These are phyloP conservation scores for Tothia fuscella DNA, from an alignment of 2,329 filamentous ascomycete genomes.

Conservation along the genomic window DNA sequence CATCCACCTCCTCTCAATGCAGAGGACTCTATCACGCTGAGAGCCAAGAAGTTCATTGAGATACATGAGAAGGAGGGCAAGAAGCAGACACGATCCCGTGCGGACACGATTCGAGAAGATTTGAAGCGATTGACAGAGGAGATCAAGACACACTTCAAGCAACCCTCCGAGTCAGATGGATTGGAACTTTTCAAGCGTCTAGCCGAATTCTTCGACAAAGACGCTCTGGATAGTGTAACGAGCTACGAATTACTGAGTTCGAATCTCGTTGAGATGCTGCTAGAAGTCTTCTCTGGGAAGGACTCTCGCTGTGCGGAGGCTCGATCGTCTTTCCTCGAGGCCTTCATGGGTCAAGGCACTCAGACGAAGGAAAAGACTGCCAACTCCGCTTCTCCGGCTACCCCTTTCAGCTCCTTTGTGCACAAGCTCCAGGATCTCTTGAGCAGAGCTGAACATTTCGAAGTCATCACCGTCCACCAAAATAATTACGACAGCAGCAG, in stretches of 20 bases:
- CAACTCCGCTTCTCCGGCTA: slow-evolving; percentile 57
- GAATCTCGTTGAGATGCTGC: slow-evolving; percentile 71
- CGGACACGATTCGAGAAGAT: slow-evolving; percentile 59
- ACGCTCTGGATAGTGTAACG: slow-evolving; percentile 84
- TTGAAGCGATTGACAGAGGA: slow-evolving; percentile 60
- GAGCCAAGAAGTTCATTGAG: slow-evolving; percentile 75
- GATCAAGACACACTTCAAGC: slow-evolving; percentile 58
- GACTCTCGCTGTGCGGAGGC: slow-evolving; percentile 45
- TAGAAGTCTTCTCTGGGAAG: slow-evolving; percentile 70
- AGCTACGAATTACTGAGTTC: slow-evolving; percentile 90
- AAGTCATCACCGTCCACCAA: slow-evolving; percentile 90
- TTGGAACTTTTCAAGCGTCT: slow-evolving; percentile 60
- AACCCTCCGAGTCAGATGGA: slow-evolving; percentile 30
- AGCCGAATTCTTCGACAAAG: slow-evolving; percentile 74
- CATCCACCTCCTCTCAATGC: slow-evolving; percentile 22
- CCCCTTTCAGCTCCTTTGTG: slow-evolving; percentile 80
- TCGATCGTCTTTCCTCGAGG: slow-evolving; percentile 73
- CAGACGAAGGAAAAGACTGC: slow-evolving; percentile 49
- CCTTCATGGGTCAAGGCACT: slow-evolving; percentile 74
- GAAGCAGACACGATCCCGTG: slow-evolving; percentile 65
- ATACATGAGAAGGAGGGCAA: slow-evolving; percentile 68
- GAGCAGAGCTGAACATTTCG: slow-evolving; percentile 94
- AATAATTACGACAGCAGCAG: slow-evolving; percentile 83
- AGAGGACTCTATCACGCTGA: slow-evolving; percentile 54
- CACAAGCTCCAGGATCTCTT: slow-evolving; percentile 92